phyloP scores from a whole-genome alignment of 2,329 filamentous ascomycete species.

The Aureobasidium sp. region DNA sequence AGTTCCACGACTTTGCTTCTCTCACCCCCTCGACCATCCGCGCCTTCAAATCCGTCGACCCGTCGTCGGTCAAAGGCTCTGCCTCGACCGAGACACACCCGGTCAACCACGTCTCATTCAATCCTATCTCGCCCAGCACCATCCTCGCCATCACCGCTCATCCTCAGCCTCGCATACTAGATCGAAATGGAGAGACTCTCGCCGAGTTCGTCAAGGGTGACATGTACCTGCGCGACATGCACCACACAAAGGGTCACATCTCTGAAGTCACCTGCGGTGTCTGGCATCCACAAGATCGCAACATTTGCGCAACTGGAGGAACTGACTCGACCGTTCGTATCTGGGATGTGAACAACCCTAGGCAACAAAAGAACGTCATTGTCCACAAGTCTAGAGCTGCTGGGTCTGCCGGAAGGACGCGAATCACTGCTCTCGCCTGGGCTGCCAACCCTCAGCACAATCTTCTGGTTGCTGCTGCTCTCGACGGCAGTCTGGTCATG shows the following conservation, averaged over 20 bases:
- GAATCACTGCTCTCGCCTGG: slow-evolving; percentile 93
- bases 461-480: slow-evolving; percentile 70
- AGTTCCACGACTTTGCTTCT: slow-evolving; percentile 89
- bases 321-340: slow-evolving; percentile 94
- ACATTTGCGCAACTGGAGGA: slow-evolving; percentile 81
- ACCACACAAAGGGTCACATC: slow-evolving; percentile 95
- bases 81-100: slow-evolving; percentile 75
- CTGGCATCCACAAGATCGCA: slow-evolving; percentile 83
- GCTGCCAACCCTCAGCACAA: slow-evolving; percentile 68
- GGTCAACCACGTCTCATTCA: slow-evolving; percentile 81
- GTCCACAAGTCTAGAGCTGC: slow-evolving; percentile 91
- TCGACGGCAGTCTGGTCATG: slow-evolving; percentile 88
- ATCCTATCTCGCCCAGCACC: slow-evolving; percentile 68
- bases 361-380: slow-evolving; percentile 85
- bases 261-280: slow-evolving; percentile 83
- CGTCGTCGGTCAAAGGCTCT: slow-evolving; percentile 63
- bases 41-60: slow-evolving; percentile 88
- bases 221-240: slow-evolving; percentile 96
- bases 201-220: slow-evolving; percentile 94
- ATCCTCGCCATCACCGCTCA: slow-evolving; percentile 85
- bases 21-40: slow-evolving; percentile 93
- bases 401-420: slow-evolving; percentile 79
- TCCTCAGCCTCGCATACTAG: slow-evolving; percentile 82
- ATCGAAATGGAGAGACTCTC: slow-evolving; percentile 76
- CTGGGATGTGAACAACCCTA: slow-evolving; percentile 91